These are phyloP conservation scores for Ormosia emarginata DNA, from an alignment of 306 rosid genomes.

Conservation along the genomic window DNA sequence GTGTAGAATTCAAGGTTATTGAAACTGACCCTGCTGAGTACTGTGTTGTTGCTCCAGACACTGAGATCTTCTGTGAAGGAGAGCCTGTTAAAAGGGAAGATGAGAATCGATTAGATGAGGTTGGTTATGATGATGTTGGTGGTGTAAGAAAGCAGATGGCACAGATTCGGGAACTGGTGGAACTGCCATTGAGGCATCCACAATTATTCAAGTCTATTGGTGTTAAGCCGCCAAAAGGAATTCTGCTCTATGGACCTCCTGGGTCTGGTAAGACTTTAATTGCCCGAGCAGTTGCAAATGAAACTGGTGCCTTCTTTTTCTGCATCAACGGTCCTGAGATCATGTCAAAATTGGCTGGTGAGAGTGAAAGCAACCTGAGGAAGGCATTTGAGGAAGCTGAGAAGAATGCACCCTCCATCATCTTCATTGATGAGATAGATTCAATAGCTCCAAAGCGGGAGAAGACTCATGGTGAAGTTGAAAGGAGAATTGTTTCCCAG, in stretches of 20 bases:
- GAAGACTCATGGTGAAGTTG: conserved; percentile 96
- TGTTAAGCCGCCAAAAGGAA: conserved; percentile 97
- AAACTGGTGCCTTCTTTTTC: conserved; percentile 99
- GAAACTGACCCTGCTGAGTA: conserved; percentile 90
- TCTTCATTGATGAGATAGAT: conserved; percentile 92
- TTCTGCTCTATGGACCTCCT: conserved; percentile 85
- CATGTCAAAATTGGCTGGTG: conserved; percentile 95
- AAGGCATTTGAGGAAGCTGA: conserved; percentile 99
- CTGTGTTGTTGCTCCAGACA: conserved; percentile 97
- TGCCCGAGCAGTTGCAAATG: conserved; percentile 96
- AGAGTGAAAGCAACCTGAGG: conserved; percentile 94
- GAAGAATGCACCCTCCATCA: conserved; percentile 97
- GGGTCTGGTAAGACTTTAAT: conserved; percentile 93
- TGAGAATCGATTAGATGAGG: conserved; percentile 93
- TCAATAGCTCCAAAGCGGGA: conserved; percentile 97
- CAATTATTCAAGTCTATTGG: conserved; percentile 90
- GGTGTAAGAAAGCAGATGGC: conserved; percentile 98
- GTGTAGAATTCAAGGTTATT: conserved; percentile 94
- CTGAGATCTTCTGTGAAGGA: conserved; percentile 94
- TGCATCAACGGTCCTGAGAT: conserved; percentile 96
- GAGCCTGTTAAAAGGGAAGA: conserved; percentile 91
- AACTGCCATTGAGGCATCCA: conserved; percentile 92
- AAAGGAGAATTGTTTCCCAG: conserved; percentile 95
- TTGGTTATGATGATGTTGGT: conserved; percentile 97
- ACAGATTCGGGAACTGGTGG: conserved; percentile 87